Evolutionary conservation across 331 rosid species (phyloP), one percentile per base, ranked within the genome.

Genomic region (Pyracantha coccinea): DNA sequence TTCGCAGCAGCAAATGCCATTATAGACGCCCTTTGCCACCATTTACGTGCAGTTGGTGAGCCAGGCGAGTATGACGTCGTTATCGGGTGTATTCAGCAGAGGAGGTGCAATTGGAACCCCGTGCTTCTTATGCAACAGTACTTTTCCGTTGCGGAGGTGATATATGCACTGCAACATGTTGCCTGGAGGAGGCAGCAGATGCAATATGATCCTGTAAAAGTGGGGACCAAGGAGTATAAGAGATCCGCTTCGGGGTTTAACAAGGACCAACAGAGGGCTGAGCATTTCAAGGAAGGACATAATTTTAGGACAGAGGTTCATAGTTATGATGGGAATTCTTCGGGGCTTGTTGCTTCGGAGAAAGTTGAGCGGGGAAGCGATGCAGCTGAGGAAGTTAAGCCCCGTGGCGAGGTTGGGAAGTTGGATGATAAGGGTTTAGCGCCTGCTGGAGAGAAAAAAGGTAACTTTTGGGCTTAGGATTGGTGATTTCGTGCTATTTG

Each of bases 51-150:
- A 4, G 86, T 90, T 44, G 93, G 97, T 21, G 97, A 91, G 24
- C 85, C 90, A 28, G 90, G 93, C 25, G 98, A 93, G 83, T 93
- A 93, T 57, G 98, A 93, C 66, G 73, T 45, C 74, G 98, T 84
- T 45, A 72, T 89, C 38, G 92, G 86, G 59, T 75, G 85, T 68
- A 86, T 93, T 75, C 93, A 91, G 66, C 98, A 89, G 67, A 85
- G 98, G 85, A 75, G 98, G 62, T 81, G 87, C 74, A 93, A 93
- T 78, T 93, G 98, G 98, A 90, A 84, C 41, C 97, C 89, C 50
- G 97, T 92, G 78, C 88, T 95, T 75, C 92, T 90, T 82, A 92
- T 95, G 99, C 99, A 95, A 85, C 97, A 92, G 63, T 90, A 90
- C 81, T 95, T 86, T 84, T 84, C 99, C 0, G 93, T 95, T 69